Base-by-base conservation (phyloP, 2,329 filamentous ascomycete species). In the Aspergillus sojae region DNA sequence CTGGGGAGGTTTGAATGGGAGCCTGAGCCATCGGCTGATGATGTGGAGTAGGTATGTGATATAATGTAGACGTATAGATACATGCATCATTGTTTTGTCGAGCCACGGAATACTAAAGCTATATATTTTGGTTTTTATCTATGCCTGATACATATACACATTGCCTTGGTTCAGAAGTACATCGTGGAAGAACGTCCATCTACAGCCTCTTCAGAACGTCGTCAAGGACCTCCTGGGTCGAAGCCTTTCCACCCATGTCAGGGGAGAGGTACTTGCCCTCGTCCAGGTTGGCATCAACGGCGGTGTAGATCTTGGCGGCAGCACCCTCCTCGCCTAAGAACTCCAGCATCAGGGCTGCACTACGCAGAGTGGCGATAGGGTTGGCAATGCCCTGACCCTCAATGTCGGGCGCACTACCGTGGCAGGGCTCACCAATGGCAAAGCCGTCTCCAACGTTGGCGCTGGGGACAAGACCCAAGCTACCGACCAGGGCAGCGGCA, bases 401-500 rank as follows among this genome's bases (percentile, higher is more conserved):
- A 68, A 99, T 99, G 76, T 99, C 95, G 6, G 95, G 95, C 34
- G 95, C 95, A 73, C 90, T 94, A 55, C 95, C 95, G 80, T 99
- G 95, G 84, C 95, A 98, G 60, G 95, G 95, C 87, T 99, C 95
- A 68, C 95, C 95, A 73, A 99, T 98, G 70, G 93, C 95, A 76
- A 98, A 97, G 50, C 87, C 87, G 78, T 96, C 92, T 68, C 95
- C 94, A 12, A 99, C 95, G 77, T 99, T 99, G 70, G 95, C 95
- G 71, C 89, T 93, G 53, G 95, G 95, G 0, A 99, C 95, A 45
- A 99, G 88, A 69, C 95, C 95, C 43, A 99, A 84, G 61, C 89
- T 93, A 53, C 94, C 95, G 32, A 98, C 94, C 34, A 98, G 88
- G 2, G 95, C 95, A 30, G 95, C 95, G 57, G 95, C 94, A 69